Evolutionary conservation across 352 stramenopile species (phyloP).

Genomic region (Peronosclerospora sorghi): DNA sequence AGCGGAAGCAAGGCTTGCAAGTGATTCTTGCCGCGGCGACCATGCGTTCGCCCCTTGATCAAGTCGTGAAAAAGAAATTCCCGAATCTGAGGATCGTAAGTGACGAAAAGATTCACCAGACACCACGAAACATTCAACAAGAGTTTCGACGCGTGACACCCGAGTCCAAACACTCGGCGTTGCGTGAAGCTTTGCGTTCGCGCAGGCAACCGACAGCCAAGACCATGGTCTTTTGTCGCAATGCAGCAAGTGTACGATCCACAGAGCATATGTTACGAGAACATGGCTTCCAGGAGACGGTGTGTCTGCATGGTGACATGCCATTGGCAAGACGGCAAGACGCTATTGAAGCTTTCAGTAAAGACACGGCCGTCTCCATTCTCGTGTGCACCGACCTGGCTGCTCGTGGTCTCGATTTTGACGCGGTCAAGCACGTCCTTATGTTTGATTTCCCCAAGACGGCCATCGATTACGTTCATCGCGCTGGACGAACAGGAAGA

Average conservation of each 20-base stretch:
- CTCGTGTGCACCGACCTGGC: constrained; percentile 91
- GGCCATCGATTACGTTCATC: constrained; percentile 91
- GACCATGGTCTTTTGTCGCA: constrained; percentile 71
- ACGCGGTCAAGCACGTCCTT: constrained; percentile 82
- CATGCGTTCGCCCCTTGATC: constrained; percentile 51
- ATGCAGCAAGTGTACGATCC: constrained; percentile 55
- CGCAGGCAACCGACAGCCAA: constrained; percentile 32
- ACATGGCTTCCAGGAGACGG: constrained; percentile 40
- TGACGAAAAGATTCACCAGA: constrained; percentile 62
- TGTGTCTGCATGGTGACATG: constrained; percentile 75
- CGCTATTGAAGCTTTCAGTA: constrained; percentile 42
- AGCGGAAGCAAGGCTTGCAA: constrained; percentile 44
- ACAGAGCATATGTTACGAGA: constrained; percentile 80
- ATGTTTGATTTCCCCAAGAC: constrained; percentile 91
- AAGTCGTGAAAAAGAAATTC: constrained; percentile 66
- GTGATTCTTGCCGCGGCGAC: constrained; percentile 66
- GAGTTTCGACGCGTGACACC: constrained; percentile 53
- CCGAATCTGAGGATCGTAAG: constrained; percentile 45
- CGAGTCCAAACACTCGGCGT: constrained; percentile 55
- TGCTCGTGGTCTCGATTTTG: constrained; percentile 87
- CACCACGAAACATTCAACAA: constrained; percentile 41
- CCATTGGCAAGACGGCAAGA: constrained; percentile 38
- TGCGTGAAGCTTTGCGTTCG: constrained; percentile 44
- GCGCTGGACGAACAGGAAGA: constrained; percentile 60
- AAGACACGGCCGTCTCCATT: constrained; percentile 39